phyloP scores from a whole-genome alignment of 805 yeast species.

The Teunomyces aglyptinius region DNA sequence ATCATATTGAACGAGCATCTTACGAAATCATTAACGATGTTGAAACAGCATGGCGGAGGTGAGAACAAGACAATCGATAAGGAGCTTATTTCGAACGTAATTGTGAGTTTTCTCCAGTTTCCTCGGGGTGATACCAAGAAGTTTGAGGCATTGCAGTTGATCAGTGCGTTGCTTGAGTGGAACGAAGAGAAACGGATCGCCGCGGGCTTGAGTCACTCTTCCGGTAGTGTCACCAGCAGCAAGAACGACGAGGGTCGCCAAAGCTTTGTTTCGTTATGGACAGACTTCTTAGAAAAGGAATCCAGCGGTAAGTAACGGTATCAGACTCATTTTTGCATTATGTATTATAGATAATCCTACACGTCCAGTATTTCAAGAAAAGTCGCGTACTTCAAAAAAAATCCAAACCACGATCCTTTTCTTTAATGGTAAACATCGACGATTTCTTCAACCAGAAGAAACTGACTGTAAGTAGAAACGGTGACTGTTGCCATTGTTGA shows the following conservation, averaged over 20 bases:
- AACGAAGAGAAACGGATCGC: slow-evolving; percentile 73
- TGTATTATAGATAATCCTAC: background rate
- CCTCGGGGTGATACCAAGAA: slow-evolving; percentile 94
- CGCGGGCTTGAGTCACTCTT: slow-evolving; percentile 61
- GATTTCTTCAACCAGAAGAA: slow-evolving; percentile 7
- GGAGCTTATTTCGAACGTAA: slow-evolving; percentile 81
- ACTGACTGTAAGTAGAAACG: background rate
- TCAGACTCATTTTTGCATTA: background rate
- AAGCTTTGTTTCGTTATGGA: slow-evolving; percentile 74
- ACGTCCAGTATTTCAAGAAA: background rate
- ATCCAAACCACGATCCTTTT: background rate
- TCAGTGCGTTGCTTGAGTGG: slow-evolving; percentile 85
- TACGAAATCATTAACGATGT: slow-evolving; percentile 85
- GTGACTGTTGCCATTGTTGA: background rate
- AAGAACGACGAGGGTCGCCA: slow-evolving; percentile 33
- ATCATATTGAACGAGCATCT: slow-evolving; percentile 91
- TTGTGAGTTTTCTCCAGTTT: slow-evolving; percentile 78
- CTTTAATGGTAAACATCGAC: slow-evolving; percentile 8
- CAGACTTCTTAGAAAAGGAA: slow-evolving; percentile 75
- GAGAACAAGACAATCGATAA: slow-evolving; percentile 75
- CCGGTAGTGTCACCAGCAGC: slow-evolving; percentile 12
- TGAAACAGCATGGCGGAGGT: slow-evolving; percentile 72
- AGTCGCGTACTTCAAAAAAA: background rate
- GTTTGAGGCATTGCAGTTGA: slow-evolving; percentile 84
- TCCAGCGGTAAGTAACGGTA: slow-evolving; percentile 28